Base-by-base conservation (phyloP, 257 asterid species). In the Prunella vulgaris region DNA sequence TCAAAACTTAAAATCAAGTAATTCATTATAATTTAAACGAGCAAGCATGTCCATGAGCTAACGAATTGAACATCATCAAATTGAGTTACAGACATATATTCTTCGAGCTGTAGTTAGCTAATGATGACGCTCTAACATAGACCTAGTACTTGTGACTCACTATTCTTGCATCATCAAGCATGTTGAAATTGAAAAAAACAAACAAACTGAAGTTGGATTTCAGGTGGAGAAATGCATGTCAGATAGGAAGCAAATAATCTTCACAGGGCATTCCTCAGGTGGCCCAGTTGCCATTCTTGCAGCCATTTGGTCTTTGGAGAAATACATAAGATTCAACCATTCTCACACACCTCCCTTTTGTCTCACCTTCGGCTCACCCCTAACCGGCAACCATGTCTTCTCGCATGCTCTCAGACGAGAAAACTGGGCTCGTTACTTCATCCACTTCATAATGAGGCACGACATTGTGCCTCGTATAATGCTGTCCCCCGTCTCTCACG, bases 281-380 rank as follows among this genome's bases (percentile, higher is more conserved):
- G 97, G 96, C 18, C 80, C 97, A 17, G 56, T 76, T 22, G 95
- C 98, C 67, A 76, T 84, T 56, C 84, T 92, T 63, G 86, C 96
- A 33, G 75, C 95, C 60, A 74, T 90, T 61, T 92, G 96, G 97
- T 83, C 84, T 86, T 68, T 92, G 5, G 98, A 92, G 79, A 84
- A 81, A 69, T 80, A 81, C 89, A 44, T 59, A 21, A 84, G 87
- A 71, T 69, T 66, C 57, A 61, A 73, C 10, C 69, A 28, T 27
- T 66, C 15, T 37, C 72, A 62, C 5, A 60, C 0, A 8, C 77
- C 79, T 35, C 95, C 93, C 53, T 74, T 71, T 74, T 90, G 97
- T 61, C 59, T 92, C 17, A 92, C 98, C 3, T 92, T 90, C 27
- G 98, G 98, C 14, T 85, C 96, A 40, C 98, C 96, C 33, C 87